These are phyloP conservation scores for Graphium sp. DNA, from an alignment of 2,329 filamentous ascomycete genomes.

Conservation along the genomic window DNA sequence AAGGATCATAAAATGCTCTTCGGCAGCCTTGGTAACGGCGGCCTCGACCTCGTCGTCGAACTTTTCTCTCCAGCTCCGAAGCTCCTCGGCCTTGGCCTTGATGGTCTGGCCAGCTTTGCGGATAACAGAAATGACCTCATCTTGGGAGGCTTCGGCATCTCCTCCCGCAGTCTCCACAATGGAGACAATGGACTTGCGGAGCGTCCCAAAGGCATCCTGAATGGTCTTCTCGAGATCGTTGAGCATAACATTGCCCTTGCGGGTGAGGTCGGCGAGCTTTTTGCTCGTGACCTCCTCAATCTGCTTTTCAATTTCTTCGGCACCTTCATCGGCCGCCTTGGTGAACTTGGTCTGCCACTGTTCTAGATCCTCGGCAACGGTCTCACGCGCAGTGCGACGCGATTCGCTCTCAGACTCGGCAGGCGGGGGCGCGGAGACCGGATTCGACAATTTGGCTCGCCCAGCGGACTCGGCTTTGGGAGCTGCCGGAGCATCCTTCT, in stretches of 20 bases:
- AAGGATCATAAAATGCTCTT: conserved; percentile 67
- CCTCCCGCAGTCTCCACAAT: conserved; percentile 37
- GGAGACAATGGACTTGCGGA: conserved; percentile 52
- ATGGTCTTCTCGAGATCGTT: conserved; percentile 51
- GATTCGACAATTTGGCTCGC: too few relatives aligned
- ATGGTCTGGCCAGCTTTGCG: conserved; percentile 55
- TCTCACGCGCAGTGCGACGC: conserved; percentile 42
- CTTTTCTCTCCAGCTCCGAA: conserved; percentile 59
- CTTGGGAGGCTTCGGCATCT: conserved; percentile 21
- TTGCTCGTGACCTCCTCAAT: conserved; percentile 46
- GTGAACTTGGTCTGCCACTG: conserved; percentile 83
- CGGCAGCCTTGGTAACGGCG: conserved; percentile 55
- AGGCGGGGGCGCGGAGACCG: conserved; percentile 24
- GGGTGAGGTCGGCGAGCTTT: conserved; percentile 9
- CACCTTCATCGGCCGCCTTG: conserved; percentile 69
- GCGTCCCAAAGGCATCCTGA: conserved; percentile 40
- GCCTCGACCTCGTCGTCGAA: conserved; percentile 55
- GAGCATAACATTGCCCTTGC: conserved; percentile 31
- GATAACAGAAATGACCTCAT: conserved; percentile 30
- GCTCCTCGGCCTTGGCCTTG: conserved; percentile 58
- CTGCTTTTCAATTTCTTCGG: conserved; percentile 53
- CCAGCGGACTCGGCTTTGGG: too few relatives aligned
- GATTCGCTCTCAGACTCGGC: conserved; percentile 32
- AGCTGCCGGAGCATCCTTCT: too few relatives aligned
- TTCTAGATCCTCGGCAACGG: conserved; percentile 61